Evolutionary conservation across 805 yeast genomes (phyloP).

Genomic region (Diddensiella transvaalensis): DNA sequence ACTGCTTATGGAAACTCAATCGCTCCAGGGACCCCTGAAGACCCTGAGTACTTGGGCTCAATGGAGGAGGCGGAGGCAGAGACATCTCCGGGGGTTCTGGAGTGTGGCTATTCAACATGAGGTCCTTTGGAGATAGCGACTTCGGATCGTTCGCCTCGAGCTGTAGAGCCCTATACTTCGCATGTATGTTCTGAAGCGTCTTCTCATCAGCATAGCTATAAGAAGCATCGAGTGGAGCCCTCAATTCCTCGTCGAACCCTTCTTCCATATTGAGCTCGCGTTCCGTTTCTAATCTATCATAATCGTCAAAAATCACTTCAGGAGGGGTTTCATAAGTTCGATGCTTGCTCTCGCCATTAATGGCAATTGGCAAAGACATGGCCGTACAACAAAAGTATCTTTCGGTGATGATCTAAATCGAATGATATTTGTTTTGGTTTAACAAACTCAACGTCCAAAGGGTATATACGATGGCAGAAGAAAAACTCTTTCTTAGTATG

Average conservation of each 20-base stretch:
- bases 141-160: slow-evolving; percentile 8
- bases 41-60: neutral
- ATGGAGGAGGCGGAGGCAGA: slow-evolving; percentile 8
- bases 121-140: neutral
- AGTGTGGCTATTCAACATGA: neutral
- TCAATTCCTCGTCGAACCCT: slow-evolving; percentile 11
- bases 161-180: slow-evolving; percentile 52
- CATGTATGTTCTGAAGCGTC: slow-evolving; percentile 60
- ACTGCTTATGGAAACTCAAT: slow-evolving; percentile 17
- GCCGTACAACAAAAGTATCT: too few relatives aligned
- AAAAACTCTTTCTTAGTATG: too few relatives aligned
- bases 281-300: slow-evolving; percentile 10
- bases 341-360: neutral
- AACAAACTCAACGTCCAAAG: too few relatives aligned
- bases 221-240: slow-evolving; percentile 12
- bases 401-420: too few relatives aligned
- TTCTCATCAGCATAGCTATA: slow-evolving; percentile 64
- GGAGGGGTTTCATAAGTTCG: neutral
- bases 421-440: too few relatives aligned
- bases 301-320: slow-evolving; percentile 11
- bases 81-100: slow-evolving; percentile 7
- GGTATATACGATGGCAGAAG: too few relatives aligned
- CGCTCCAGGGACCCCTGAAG: slow-evolving; percentile 2
- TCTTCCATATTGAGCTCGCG: slow-evolving; percentile 14
- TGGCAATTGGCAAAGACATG: neutral